phyloP scores from a whole-genome alignment of 805 yeast species.

The Nakazawaea anatomiae region DNA sequence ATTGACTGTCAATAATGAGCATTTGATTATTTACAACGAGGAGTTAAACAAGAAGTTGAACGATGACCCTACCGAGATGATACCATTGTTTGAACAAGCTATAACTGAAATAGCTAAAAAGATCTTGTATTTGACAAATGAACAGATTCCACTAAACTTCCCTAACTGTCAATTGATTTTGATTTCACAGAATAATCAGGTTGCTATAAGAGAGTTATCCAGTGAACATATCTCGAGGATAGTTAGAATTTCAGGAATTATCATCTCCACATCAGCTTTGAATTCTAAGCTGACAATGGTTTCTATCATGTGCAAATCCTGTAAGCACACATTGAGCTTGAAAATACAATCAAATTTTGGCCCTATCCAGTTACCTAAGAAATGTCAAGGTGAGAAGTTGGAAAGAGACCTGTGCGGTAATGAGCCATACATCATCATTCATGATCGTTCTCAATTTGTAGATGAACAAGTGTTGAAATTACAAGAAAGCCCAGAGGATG shows the following conservation, averaged over 20 bases:
- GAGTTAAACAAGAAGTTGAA: conserved; percentile 77
- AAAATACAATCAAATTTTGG: conserved; percentile 65
- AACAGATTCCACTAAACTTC: conserved; percentile 46
- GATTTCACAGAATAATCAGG: conserved; percentile 62
- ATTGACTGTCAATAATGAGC: conserved; percentile 73
- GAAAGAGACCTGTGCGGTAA: conserved; percentile 66
- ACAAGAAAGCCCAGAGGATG: conserved; percentile 98
- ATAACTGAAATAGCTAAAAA: conserved; percentile 82
- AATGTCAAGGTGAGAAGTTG: conserved; percentile 53
- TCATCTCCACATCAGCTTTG: conserved; percentile 85
- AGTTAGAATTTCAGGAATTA: conserved; percentile 87
- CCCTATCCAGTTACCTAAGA: conserved; percentile 57
- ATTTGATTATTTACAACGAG: conserved; percentile 82
- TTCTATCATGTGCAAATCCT: conserved; percentile 79
- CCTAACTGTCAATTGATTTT: conserved; percentile 83
- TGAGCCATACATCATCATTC: conserved; percentile 90
- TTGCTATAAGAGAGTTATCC: conserved; percentile 75
- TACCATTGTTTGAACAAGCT: conserved; percentile 79
- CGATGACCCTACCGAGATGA: conserved; percentile 84
- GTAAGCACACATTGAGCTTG: conserved; percentile 73
- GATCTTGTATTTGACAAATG: conserved; percentile 48
- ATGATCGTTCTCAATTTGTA: conserved; percentile 87
- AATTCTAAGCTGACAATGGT: conserved; percentile 81
- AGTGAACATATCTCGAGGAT: conserved; percentile 86
- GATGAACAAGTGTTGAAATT: conserved; percentile 92